Evolutionary conservation across 257 asterid genomes (phyloP).

Genomic region (Solanum virginianum): DNA sequence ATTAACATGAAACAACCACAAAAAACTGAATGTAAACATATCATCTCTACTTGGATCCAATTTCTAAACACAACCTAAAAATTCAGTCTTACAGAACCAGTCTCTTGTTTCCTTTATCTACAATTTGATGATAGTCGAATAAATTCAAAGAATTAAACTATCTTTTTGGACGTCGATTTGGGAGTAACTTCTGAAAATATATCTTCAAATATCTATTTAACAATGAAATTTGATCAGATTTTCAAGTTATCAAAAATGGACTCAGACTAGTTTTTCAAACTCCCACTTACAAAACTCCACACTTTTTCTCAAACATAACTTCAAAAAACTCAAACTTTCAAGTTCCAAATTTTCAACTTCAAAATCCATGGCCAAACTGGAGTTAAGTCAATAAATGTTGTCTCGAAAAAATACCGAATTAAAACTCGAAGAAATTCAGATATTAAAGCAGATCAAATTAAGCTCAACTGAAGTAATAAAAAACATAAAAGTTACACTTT

Average conservation of each 20-base stretch:
- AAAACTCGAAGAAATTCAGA: background rate
- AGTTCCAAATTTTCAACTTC: no score
- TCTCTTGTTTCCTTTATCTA: background rate
- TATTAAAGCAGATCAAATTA: background rate
- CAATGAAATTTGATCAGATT: background rate
- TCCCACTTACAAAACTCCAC: background rate
- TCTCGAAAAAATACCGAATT: background rate
- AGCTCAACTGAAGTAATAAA: background rate
- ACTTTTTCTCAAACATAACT: background rate
- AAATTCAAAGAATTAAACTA: background rate
- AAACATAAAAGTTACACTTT: background rate
- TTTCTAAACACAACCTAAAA: background rate
- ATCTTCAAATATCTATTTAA: background rate
- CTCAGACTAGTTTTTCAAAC: background rate
- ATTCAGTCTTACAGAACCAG: background rate
- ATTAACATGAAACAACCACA: background rate
- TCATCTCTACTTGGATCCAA: background rate
- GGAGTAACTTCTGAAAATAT: background rate
- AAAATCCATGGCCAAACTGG: background rate
- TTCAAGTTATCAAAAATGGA: background rate
- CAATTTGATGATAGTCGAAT: background rate
- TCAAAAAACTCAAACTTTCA: background rate
- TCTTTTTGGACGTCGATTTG: no score
- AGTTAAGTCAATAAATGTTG: background rate
- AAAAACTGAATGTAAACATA: background rate